Evolutionary conservation across 2,329 filamentous ascomycete species (phyloP), one percentile per base, ranked within the genome.

Genomic region (Venturia nashicola): DNA sequence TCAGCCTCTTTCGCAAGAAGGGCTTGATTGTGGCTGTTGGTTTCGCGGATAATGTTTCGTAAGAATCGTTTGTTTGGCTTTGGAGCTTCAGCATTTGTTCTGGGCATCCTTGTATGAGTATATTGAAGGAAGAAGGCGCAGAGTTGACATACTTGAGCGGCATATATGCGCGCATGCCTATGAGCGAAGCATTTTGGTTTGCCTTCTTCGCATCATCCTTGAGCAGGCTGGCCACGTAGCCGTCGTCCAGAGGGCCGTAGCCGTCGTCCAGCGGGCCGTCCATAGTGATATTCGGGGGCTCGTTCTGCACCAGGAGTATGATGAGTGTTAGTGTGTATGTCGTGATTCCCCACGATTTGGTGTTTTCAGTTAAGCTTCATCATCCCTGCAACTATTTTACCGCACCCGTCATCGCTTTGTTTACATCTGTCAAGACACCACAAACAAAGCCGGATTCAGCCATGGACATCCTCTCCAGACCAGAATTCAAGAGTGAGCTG

Each of bases 11-110:
- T 95, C 0, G 89, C 90, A 20, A 91, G 83, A 39, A 97, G 79
- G 0, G 90, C 89, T 32, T 89, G 86, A 81, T 99, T 99, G 76
- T 99, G 93, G 63, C 76, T 88, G 69, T 95, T 89, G 9, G 91
- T 95, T 68, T 94, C 89, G 67, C 87, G 88, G 66, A 99, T 90
- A 64, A 97, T 89, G 70, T 94, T 88, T 65, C 86, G 86, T 51
- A 99, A 78, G 72, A 97, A 97, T 42, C 89, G 84, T 0, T 90
- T 97, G 71, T 99, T 97, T 3, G 93, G 92, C 72, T 93, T 97
- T 0, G 90, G 90, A 67, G 82, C 83, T 62, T 86, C 84, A 68
- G 83, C 83, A 57, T 82, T 76, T 65, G 86, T 83, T 70, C 84
- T 91, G 74, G 16, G 8, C 27, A 61, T 61, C 3, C 2, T 3